Evolutionary conservation across 768 basidiomycete genomes (phyloP), one percentile per base, ranked within the genome.

Genomic region (Cystofilobasidium bisporidii): DNA sequence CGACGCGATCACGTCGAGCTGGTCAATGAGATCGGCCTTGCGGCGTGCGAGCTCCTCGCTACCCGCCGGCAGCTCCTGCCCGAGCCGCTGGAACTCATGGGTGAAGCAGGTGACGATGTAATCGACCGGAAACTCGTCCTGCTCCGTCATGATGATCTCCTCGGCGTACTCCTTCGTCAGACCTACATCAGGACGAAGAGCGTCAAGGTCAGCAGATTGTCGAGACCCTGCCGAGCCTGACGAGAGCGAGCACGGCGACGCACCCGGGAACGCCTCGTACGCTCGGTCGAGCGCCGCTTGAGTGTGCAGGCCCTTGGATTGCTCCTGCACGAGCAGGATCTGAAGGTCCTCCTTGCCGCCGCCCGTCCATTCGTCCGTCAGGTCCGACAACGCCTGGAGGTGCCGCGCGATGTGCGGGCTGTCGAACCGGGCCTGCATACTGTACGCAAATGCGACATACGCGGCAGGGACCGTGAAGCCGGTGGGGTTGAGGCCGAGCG

Each of bases 1-100:
- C 0, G 89, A 85, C 1, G 87, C 87, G 32, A 89, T 75, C 24
- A 87, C 80, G 72, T 83, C 81, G 71, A 91, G 81, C 0, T 87
- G 84, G 8, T 87, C 85, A 68, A 85, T 86, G 20, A 86, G 82
- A 38, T 81, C 78, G 61, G 80, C 78, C 67, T 86, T 87, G 89
- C 57, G 57, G 15, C 24, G 2, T 1, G 36, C 30, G 24, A 69
- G 47, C 28, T 48, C 58, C 2, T 47, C 24, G 36, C 33, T 41
- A 5, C 55, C 68, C 10, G 17, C 32, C 11, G 56, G 17, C 22
- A 40, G 32, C 14, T 26, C 17, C 18, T n/a, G 12, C 8, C 88
- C 88, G 61, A 83, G 81, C 63, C 82, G 82, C 40, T 89, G 79
- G 72, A 89, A 89, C 5, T 82, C 79, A 67, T 88, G 86, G 10